A percentile compares a stretch with the other conserved stretches of the same genome.
Evolutionary conservation across 495 filamentous ascomycete genomes (phyloP).

Genomic region (Trichoderma asperelloides): DNA sequence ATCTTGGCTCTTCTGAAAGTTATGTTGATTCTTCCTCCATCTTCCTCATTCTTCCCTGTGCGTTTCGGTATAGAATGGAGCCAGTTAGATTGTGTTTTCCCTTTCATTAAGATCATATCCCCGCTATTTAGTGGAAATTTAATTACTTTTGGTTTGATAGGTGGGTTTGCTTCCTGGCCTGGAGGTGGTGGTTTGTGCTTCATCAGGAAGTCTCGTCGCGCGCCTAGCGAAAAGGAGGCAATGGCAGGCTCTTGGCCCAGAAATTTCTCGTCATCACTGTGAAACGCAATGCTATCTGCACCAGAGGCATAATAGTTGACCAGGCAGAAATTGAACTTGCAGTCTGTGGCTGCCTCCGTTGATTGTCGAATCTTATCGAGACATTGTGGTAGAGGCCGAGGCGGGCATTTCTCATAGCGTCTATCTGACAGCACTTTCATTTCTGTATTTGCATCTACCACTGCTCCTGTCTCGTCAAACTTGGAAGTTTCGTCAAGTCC

Average conservation of each 20-base stretch:
- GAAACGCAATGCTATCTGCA: conserved; percentile 62
- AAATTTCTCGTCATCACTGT: conserved; percentile 69
- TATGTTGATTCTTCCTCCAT: conserved; percentile 62
- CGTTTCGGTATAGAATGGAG: conserved; percentile 69
- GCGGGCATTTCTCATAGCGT: conserved; percentile 44
- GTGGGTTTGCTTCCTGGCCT: conserved; percentile 15
- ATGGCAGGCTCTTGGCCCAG: conserved; percentile 59
- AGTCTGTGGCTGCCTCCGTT: conserved; percentile 50
- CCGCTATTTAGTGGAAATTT: conserved; percentile 54
- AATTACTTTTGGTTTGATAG: conserved; percentile 32
- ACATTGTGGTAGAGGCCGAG: conserved; percentile 59
- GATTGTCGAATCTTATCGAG: conserved; percentile 46
- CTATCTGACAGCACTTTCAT: conserved; percentile 27
- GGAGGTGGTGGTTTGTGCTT: conserved; percentile 51
- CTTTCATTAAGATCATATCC: conserved; percentile 67
- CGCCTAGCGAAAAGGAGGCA: conserved; percentile 60
- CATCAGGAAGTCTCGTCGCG: conserved; percentile 57
- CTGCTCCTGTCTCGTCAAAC: conserved; percentile 31
- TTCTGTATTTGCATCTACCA: conserved; percentile 39
- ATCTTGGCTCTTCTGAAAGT: conserved; percentile 60
- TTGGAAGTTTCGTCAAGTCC: conserved; percentile 53
- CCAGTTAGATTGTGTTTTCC: conserved; percentile 60
- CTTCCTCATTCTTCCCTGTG: conserved; percentile 42
- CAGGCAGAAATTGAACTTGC: conserved; percentile 61
- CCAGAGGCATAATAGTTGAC: conserved; percentile 71